Conservation (phyloP, 2,329 filamentous ascomycete genomes). For the Botrytis fragariae region DNA sequence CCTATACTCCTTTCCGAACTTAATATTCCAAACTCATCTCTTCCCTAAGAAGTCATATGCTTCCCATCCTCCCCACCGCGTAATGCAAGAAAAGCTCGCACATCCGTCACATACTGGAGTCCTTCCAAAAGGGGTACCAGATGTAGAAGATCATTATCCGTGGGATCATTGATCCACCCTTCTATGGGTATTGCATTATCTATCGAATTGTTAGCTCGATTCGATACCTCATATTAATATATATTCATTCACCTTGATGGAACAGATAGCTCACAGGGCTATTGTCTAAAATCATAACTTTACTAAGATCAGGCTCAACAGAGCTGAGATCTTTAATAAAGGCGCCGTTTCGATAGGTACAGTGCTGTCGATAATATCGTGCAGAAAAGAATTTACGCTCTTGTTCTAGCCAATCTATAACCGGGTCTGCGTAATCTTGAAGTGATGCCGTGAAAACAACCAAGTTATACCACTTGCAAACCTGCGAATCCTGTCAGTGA, state of each 20-base stretch:
- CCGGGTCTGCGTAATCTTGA: conserved; percentile 96
- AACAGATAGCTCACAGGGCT: conserved; percentile 98
- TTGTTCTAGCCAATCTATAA: conserved; percentile 97
- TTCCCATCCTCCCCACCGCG: conserved; percentile 79
- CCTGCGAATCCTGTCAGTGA: conserved; percentile 46
- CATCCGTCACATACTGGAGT: conserved; percentile 94
- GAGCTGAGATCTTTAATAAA: conserved; percentile 98
- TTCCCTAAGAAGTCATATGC: conserved; percentile 33
- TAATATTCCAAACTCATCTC: conserved; percentile 1
- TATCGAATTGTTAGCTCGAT: conserved; percentile 41
- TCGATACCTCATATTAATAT: conserved; percentile 17
- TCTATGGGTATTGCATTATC: conserved; percentile 99
- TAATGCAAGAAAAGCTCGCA: conserved; percentile 83
- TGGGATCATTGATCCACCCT: conserved; percentile 98
- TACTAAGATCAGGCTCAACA: conserved; percentile 94
- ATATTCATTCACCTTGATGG: conserved; percentile 76
- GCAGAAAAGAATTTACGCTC: conserved; percentile 95
- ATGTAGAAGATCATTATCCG: conserved; percentile 91
- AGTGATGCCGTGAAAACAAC: conserved; percentile 96
- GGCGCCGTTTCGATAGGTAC: conserved; percentile 89
- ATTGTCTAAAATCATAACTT: conserved; percentile 98
- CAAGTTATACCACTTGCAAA: conserved; percentile 97
- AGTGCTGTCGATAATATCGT: conserved; percentile 94
- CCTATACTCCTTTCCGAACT: conserved; percentile 9
- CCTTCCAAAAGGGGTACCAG: conserved; percentile 90